A percentile compares a stretch with the other conserved stretches of the same genome.
Evolutionary conservation across 1,139 yeast species (phyloP).

Genomic region (Keqinozyma sinolaborantium): DNA sequence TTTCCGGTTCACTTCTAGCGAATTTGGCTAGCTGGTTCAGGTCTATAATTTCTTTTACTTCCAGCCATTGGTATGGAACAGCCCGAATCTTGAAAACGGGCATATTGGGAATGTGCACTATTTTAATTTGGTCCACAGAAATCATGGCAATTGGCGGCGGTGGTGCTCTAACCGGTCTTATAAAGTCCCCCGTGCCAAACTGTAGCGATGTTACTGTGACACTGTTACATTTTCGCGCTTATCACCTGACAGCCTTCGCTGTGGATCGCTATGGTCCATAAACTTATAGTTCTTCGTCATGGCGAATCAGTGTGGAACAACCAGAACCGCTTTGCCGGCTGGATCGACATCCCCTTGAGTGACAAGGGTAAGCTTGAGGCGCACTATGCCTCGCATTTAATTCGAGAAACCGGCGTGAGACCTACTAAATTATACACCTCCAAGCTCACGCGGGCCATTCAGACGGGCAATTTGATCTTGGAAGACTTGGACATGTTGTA

Average conservation of each 20-base stretch:
- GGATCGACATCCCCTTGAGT: constrained; percentile 73
- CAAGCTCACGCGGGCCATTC: constrained; percentile 59
- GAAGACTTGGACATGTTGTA: constrained; percentile 42
- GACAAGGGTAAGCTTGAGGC: constrained; percentile 65
- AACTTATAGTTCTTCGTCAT: constrained; percentile 59
- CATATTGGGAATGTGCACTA: constrained; percentile 33
- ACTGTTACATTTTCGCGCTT: background rate
- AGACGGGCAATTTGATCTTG: constrained; percentile 61
- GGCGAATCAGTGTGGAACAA: constrained; percentile 78
- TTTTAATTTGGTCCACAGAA: constrained; percentile 7
- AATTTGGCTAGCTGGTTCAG: constrained; percentile 35
- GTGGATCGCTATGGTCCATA: constrained; percentile 12
- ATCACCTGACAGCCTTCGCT: too few relatives aligned
- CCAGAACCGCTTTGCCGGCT: constrained; percentile 71
- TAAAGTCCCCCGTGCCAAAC: too few relatives aligned
- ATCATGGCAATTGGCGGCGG: background rate
- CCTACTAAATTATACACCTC: constrained; percentile 66
- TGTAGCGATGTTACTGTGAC: too few relatives aligned
- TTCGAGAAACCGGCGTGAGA: constrained; percentile 30
- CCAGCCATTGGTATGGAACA: constrained; percentile 33
- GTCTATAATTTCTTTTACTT: constrained; percentile 25
- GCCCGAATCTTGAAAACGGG: constrained; percentile 37
- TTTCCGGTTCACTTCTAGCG: constrained; percentile 34
- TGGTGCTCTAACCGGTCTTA: background rate
- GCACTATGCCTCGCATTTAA: constrained; percentile 50